Evolutionary conservation across 805 yeast species (phyloP).

Genomic region (Candida manassasensis): DNA sequence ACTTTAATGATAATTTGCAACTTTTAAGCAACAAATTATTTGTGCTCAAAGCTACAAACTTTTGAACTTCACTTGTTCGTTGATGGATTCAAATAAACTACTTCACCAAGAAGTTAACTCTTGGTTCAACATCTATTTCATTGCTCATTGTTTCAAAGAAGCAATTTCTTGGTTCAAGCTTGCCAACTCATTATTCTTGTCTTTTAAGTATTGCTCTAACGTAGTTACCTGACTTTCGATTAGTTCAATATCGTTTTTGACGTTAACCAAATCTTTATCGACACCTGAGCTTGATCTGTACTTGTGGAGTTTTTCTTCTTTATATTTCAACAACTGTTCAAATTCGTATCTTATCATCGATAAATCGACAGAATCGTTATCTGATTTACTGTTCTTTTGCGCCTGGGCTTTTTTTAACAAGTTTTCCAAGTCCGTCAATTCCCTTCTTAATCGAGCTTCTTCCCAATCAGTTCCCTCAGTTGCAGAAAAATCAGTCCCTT

Average conservation of each 20-base stretch:
- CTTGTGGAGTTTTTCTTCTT: constrained; percentile 50
- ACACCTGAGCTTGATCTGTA: constrained; percentile 7
- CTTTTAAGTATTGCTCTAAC: constrained; percentile 62
- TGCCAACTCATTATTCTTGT: constrained; percentile 57
- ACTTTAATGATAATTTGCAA: too few species aligned
- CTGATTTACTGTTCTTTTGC: constrained; percentile 9
- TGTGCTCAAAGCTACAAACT: too few species aligned
- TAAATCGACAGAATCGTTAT: constrained; percentile 12
- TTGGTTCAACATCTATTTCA: too few species aligned
- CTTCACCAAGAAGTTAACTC: too few species aligned
- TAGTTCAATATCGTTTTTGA: constrained; percentile 58
- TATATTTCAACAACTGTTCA: constrained; percentile 77
- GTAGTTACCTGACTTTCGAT: constrained; percentile 74
- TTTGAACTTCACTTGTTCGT: too few species aligned
- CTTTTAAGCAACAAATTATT: too few species aligned
- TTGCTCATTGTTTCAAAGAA: constrained; percentile 14
- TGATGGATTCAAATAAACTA: too few species aligned
- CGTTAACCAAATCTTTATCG: constrained; percentile 40
- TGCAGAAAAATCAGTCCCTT: constrained; percentile 68
- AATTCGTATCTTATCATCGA: constrained; percentile 53
- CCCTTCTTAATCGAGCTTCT: constrained; percentile 75
- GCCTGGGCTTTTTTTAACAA: constrained; percentile 41
- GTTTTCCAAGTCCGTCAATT: constrained; percentile 69
- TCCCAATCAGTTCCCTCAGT: constrained; percentile 90
- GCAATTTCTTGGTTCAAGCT: constrained; percentile 42